These are phyloP conservation scores for Pisolithus microcarpus DNA, from an alignment of 768 basidiomycete species.

Conservation along the genomic window DNA sequence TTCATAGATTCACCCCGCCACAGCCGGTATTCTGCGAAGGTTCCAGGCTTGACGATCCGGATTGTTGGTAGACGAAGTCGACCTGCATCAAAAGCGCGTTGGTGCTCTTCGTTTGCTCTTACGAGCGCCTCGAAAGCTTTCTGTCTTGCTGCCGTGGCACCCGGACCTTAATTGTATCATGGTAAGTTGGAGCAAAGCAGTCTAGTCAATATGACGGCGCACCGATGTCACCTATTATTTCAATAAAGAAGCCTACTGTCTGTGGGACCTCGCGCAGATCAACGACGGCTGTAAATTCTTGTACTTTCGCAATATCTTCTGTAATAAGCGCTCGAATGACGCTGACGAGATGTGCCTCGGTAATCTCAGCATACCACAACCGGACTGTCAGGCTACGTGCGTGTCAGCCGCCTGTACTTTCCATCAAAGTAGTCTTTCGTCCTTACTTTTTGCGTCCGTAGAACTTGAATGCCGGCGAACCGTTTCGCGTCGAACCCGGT, in stretches of 20 bases:
- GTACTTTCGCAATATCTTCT: slow-evolving; percentile 2
- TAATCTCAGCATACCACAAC: slow-evolving; percentile 3
- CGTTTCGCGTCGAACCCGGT: slow-evolving; percentile 10
- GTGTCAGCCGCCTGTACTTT: no score
- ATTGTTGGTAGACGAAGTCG: slow-evolving; percentile 7
- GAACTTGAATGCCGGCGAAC: no score
- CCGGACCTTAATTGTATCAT: slow-evolving; percentile 1
- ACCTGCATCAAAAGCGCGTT: neutral
- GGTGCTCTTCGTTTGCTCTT: neutral
- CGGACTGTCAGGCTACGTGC: neutral
- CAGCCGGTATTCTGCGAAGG: neutral
- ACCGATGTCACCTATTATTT: slow-evolving; percentile 9
- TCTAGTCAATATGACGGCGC: neutral
- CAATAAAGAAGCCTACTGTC: slow-evolving; percentile 14
- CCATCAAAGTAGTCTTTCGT: neutral
- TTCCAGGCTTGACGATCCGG: slow-evolving; percentile 9
- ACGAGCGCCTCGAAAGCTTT: slow-evolving; percentile 5
- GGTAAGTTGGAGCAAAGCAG: neutral
- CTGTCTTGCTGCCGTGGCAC: neutral
- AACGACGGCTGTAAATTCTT: slow-evolving; percentile 11
- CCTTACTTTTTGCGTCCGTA: no score
- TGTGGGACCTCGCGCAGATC: slow-evolving; percentile 8
- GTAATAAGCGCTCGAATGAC: neutral
- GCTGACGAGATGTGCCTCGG: slow-evolving; percentile 7
- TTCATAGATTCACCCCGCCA: no score